These are phyloP conservation scores for Babjeviella inositovora DNA, from an alignment of 805 yeast species.

Conservation along the genomic window DNA sequence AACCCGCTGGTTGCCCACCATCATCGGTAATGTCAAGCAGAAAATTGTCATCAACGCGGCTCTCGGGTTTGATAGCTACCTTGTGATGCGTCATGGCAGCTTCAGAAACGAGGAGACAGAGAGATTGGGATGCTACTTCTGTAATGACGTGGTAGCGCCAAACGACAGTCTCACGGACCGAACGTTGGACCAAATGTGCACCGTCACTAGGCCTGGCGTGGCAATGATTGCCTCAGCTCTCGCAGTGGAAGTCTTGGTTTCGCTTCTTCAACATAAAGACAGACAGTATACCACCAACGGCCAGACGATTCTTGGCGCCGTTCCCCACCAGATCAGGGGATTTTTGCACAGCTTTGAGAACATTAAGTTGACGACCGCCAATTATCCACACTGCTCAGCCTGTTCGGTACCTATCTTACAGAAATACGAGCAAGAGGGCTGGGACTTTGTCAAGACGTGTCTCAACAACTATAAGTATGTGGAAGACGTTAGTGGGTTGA, in stretches of 20 bases:
- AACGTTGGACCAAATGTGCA: slow-evolving; percentile 95
- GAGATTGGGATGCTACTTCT: slow-evolving; percentile 82
- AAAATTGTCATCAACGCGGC: slow-evolving; percentile 87
- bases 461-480: slow-evolving; percentile 49
- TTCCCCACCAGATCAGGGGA: slow-evolving; percentile 89
- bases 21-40: slow-evolving; percentile 46
- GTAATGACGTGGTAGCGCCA: slow-evolving; percentile 94
- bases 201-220: slow-evolving; percentile 94
- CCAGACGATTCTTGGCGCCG: slow-evolving; percentile 47
- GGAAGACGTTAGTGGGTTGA: slow-evolving; percentile 69
- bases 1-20: slow-evolving; percentile 94
- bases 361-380: slow-evolving; percentile 51
- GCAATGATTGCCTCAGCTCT: slow-evolving; percentile 77
- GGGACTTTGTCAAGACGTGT: slow-evolving; percentile 72
- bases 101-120: slow-evolving; percentile 7
- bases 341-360: slow-evolving; percentile 53
- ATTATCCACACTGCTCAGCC: slow-evolving; percentile 72
- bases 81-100: slow-evolving; percentile 89
- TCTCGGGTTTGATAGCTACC: slow-evolving; percentile 81
- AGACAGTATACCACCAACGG: slow-evolving; percentile 29
- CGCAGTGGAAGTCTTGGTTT: slow-evolving; percentile 72
- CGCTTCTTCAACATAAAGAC: slow-evolving; percentile 52
- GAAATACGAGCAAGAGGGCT: slow-evolving; percentile 35
- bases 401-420: slow-evolving; percentile 52
- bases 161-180: slow-evolving; percentile 74